Conservation (phyloP, 495 filamentous ascomycete genomes). For the Glutinoglossum americanum region DNA sequence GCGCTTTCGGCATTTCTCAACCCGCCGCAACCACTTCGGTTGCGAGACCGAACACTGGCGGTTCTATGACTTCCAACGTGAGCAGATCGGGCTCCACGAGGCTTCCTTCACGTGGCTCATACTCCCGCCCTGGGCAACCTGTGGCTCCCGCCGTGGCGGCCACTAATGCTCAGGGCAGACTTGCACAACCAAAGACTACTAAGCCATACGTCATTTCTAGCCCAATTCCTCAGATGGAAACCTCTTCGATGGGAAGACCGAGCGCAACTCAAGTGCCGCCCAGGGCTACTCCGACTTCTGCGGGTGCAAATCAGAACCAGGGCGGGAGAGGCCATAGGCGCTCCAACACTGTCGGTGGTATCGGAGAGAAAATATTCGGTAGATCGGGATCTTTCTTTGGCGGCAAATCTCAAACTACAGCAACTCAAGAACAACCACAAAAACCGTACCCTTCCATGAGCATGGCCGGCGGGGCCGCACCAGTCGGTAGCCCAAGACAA, state of each 20-base stretch:
- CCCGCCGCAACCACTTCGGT: conserved; percentile 19
- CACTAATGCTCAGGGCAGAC: conserved; percentile 76
- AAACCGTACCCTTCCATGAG: conserved; percentile 54
- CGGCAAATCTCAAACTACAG: conserved; percentile 11
- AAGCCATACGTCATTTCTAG: conserved; percentile 59
- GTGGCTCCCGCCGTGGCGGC: conserved; percentile 69
- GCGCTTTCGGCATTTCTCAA: conserved; percentile 12
- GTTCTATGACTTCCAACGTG: conserved; percentile 51
- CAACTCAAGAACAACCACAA: conserved; percentile 24
- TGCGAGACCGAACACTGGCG: conserved; percentile 57
- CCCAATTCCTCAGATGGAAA: conserved; percentile 35
- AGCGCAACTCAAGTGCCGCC: conserved; percentile 26
- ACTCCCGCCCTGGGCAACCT: conserved; percentile 43
- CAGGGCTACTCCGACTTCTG: conserved; percentile 16
- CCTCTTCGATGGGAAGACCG: conserved; percentile 32
- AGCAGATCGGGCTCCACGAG: conserved; percentile 28
- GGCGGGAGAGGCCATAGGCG: conserved; percentile 57
- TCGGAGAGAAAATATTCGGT: conserved; percentile 57
- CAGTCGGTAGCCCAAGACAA: conserved; percentile 35
- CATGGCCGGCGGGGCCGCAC: conserved; percentile 40
- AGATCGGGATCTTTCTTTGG: conserved; percentile 63
- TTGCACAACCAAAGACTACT: conserved; percentile 57
- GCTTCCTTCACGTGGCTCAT: conserved; percentile 62
- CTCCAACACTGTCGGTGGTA: conserved; percentile 71
- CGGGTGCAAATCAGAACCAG: conserved; percentile 22